Evolutionary conservation across 1,139 yeast species (phyloP), one percentile per base, ranked within the genome.

Genomic region (Saccharomycopsis hybrid): DNA sequence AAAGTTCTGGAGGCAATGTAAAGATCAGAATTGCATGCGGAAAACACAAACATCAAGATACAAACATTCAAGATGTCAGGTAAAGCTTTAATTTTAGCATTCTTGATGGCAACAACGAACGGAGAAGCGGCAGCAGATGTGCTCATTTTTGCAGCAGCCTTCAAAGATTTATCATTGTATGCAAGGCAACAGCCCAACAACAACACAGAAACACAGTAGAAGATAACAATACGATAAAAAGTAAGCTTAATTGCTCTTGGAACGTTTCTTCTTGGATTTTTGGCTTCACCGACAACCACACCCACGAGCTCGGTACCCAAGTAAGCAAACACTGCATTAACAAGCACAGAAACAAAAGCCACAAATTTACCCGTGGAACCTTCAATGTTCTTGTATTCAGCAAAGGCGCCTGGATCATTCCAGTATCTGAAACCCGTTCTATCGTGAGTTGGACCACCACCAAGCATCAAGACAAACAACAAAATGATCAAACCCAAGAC

Each of bases 221-320:
- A 85, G 49, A 85, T 62, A 53, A 82, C 65, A 58, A 86, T 83
- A 70, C 95, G 83, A 74, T 78, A 83, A 63, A 85, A 80, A 29
- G 89, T 85, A 64, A 82, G 72, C 63, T 73, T 82, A 62, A 85
- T 80, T 47, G 95, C 94, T 64, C 77, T 80, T 60, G 92, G 92
- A 57, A 85, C 82, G 55, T 84, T 76, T 60, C 75, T 73, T 67
- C 92, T 75, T 56, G 94, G 94, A 64, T 85, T 78, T 57, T 76
- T 72, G 54, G 89, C 82, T 68, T 85, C 95, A 54, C 87, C 87
- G 58, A 85, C 85, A 24, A 88, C 82, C 59, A 85, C 78, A 63
- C 80, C 82, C 44, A 78, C 78, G 59, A 84, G 71, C 66, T 85
- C 95, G 13, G 88, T 80, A 62, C 94, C 94, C 51, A 79, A 71